Base-by-base conservation (phyloP, 805 yeast genomes). In the Kodamaea kaohsiungensis region DNA sequence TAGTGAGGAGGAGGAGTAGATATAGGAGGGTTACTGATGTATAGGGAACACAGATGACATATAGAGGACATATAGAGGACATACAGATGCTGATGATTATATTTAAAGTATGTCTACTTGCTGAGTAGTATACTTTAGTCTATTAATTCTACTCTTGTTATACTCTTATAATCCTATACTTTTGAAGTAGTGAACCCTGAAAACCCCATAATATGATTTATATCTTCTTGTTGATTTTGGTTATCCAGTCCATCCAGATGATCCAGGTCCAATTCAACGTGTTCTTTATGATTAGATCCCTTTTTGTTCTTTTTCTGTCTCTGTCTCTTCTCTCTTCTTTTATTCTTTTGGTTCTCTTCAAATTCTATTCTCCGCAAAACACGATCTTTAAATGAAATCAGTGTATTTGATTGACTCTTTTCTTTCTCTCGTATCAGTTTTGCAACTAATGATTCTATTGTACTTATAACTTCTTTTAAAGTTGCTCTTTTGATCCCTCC, bases 201-300 rank as follows among this genome's bases (percentile, higher is more conserved):
- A 57, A 88, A 83, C 1, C 92, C 92, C 89, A 87, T 85, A 56
- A 77, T 56, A 30, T 64, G 55, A 5, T 56, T 56, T 52, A 80
- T 56, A 30, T 30, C 13, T 12, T 30, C 35, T 9, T 30, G 10
- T 5, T 30, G 35, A 30, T 12, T 4, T 5, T 30, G 2, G 8
- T 30, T 10, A 12, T 30, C 35, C 35, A 30, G 35, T 5, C 8
- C 35, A 30, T 30, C 25, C 25, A 22, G 25, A 22, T 22, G 25
- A 6, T 22, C 6, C 25, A 22, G 25, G 3, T 22, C 25, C 25
- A 6, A 22, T 3, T 22, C 25, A 22, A 22, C 25, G 6, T 22
- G 25, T 4, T 67, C 74, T 55, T 57, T 60, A 48, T 56, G n/a
- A n/a, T n/a, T n/a, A n/a, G n/a, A n/a, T n/a, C n/a, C 40, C 42